Base-by-base conservation (phyloP, 1,284 basidiomycete species). In the Cutaneotrichosporon sp. region DNA sequence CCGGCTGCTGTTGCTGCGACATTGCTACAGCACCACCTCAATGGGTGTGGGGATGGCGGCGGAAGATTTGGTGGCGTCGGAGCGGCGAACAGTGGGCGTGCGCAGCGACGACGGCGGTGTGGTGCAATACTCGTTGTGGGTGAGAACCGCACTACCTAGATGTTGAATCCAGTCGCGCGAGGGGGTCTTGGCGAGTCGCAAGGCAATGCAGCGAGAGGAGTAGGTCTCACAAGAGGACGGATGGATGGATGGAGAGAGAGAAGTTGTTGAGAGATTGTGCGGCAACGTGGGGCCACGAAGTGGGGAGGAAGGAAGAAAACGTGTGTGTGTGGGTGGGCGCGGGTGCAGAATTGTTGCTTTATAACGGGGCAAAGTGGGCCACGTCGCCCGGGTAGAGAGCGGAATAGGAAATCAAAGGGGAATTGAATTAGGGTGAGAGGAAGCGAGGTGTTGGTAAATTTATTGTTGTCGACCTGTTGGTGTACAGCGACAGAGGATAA, bases 1-100 rank as follows among this genome's bases (percentile, higher is more conserved):
- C 39, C 2, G 52, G 48, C 17, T 50, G 51, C 26, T 53, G 51
- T 12, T 49, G 43, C 45, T 49, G 47, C 17, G 47, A 41, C 47
- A 49, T 49, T 17, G 30, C 10, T 30, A 18, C 17, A 33, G 26
- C 26, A 10, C 7, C 26, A 30, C 26, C 26, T 30, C 26, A 15
- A 30, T 40, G 34, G 49, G 23, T 35, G 40, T 33, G 34, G 17
- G 8, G 45, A 23, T 37, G 35, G 34, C 12, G 21, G 15, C 12
- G 20, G 42, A 30, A 30, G 26, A 30, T 7, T 30, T 30, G 7
- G 10, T 7, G 26, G 26, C 26, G 26, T 30, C 26, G 26, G 26
- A 30, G 26, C 26, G 26, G 26, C 26, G 26, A 30, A 5, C 26
- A 30, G 26, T 7, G 26, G 26, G 26, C 26, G 26, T 30, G 26